Evolutionary conservation across 2,329 filamentous ascomycete species (phyloP).

Genomic region (Cytospora chrysosperma): DNA sequence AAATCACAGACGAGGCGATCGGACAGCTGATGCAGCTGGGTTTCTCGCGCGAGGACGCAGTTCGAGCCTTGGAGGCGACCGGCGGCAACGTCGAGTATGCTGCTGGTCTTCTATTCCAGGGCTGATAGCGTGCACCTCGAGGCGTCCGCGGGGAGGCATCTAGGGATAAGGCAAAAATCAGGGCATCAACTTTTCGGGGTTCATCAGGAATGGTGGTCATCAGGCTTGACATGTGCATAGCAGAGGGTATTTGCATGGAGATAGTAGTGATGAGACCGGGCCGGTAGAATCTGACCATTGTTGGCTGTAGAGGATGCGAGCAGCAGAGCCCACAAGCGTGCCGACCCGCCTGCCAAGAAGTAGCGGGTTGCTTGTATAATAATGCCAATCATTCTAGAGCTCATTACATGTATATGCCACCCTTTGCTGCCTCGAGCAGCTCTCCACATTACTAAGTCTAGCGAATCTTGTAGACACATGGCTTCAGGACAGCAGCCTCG

Average conservation of each 20-base stretch:
- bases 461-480: slow-evolving; percentile 92
- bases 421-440: neutral
- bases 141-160: slow-evolving; percentile 21
- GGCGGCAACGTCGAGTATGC: slow-evolving; percentile 85
- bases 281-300: slow-evolving; percentile 2
- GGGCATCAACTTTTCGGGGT: slow-evolving; percentile 8
- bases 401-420: neutral
- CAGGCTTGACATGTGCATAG: slow-evolving; percentile 21
- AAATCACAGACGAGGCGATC: slow-evolving; percentile 64
- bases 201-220: neutral
- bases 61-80: slow-evolving; percentile 78
- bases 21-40: slow-evolving; percentile 76
- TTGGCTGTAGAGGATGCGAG: slow-evolving; percentile 5
- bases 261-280: neutral
- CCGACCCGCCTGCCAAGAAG: slow-evolving; percentile 3
- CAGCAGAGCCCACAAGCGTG: neutral
- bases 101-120: slow-evolving; percentile 72
- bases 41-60: slow-evolving; percentile 71
- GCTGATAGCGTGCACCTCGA: slow-evolving; percentile 30
- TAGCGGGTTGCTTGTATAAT: slow-evolving; percentile 9
- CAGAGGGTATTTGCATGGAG: slow-evolving; percentile 12
- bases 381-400: neutral
- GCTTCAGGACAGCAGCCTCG: slow-evolving; percentile 73
- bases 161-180: slow-evolving; percentile 7
- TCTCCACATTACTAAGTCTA: slow-evolving; percentile 38